Evolutionary conservation across 495 filamentous ascomycete genomes (phyloP).

Genomic region (Aspergillus nidulans): DNA sequence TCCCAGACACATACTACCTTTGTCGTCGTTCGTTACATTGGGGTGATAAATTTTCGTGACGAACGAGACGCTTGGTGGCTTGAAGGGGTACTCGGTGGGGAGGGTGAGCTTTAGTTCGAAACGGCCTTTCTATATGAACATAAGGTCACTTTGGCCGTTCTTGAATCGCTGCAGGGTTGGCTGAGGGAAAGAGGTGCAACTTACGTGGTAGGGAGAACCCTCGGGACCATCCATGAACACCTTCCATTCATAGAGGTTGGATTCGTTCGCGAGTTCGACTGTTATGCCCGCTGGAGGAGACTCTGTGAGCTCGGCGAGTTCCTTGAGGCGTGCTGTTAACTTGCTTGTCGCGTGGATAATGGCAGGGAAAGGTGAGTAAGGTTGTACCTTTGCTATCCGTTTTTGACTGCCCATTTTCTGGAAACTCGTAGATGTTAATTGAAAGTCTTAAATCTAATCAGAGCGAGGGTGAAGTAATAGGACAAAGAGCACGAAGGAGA

Average conservation of each 20-base stretch:
- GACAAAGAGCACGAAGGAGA: conserved; percentile 16
- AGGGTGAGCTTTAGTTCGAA: conserved; percentile 76
- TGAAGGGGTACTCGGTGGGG: conserved; percentile 91
- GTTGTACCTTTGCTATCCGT: conserved; percentile 56
- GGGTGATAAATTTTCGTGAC: conserved; percentile 97
- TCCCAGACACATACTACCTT: conserved; percentile 86
- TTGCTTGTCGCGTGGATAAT: not conserved
- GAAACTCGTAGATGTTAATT: not conserved
- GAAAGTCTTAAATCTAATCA: not conserved
- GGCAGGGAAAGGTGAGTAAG: not conserved
- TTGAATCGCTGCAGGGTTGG: too few species aligned
- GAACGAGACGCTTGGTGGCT: conserved; percentile 81
- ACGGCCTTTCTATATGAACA: conserved; percentile 54
- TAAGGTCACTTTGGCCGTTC: too few species aligned
- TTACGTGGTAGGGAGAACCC: conserved; percentile 67
- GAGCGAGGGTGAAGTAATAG: conserved; percentile 4
- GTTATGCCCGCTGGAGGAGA: conserved; percentile 62
- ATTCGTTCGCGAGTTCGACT: conserved; percentile 60
- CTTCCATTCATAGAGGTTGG: conserved; percentile 82
- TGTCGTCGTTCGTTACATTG: conserved; percentile 92
- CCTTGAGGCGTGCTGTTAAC: conserved; percentile 44
- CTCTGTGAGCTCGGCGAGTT: conserved; percentile 62
- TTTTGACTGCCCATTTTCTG: conserved; percentile 49
- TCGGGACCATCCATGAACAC: conserved; percentile 71
- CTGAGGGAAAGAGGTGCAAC: not conserved